Conservation (phyloP, 177 flowering plant genomes). For the Vitis hybrid region DNA sequence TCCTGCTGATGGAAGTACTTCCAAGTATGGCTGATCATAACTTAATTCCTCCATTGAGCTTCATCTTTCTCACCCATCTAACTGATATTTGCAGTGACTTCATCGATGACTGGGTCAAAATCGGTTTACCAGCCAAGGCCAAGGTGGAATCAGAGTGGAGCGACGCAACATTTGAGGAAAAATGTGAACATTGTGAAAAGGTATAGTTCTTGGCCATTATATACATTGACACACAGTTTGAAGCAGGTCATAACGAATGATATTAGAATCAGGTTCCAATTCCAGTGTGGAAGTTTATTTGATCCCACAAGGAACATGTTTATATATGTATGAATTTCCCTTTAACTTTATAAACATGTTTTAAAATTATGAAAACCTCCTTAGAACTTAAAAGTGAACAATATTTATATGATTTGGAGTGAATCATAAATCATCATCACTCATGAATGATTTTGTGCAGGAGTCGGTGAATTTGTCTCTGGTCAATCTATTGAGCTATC, state of each 20-base stretch:
- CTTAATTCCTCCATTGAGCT: not conserved
- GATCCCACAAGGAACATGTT: no score
- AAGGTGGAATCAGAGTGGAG: not conserved
- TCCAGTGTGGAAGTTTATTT: no score
- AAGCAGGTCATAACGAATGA: no score
- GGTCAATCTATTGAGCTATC: constrained; percentile 4
- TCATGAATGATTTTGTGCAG: not conserved
- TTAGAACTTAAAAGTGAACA: no score
- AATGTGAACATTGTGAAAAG: not conserved
- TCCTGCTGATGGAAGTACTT: not conserved
- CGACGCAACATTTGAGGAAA: not conserved
- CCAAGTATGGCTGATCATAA: not conserved
- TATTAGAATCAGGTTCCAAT: no score
- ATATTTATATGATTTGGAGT: not conserved
- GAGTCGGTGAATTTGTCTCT: constrained; percentile 14
- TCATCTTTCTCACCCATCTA: no score
- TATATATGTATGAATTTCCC: no score
- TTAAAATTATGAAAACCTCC: no score
- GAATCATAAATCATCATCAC: no score
- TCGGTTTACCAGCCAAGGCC: constrained; percentile 4
- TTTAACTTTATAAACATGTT: no score
- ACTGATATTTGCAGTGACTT: constrained; percentile 2
- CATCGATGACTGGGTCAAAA: constrained; percentile 6
- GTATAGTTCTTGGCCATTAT: not conserved
- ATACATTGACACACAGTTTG: no score